Evolutionary conservation across 306 rosid species (phyloP), one percentile per base, ranked within the genome.

Genomic region (Quercus parvula): DNA sequence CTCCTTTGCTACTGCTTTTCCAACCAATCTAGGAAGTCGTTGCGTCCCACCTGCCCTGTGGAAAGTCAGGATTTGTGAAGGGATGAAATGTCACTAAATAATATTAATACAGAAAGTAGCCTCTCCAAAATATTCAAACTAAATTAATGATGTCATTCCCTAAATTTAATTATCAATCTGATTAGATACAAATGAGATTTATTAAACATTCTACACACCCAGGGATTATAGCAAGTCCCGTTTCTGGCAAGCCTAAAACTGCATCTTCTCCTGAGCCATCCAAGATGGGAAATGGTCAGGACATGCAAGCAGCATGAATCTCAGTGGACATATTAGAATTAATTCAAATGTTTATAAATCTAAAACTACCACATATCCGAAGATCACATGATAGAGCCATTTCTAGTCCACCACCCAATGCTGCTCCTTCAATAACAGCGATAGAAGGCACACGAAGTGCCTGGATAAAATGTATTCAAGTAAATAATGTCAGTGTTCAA

Each of bases 341-440:
- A 81, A 77, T 27, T 41, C 38, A 56, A 59, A 75, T 74, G 70
- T 58, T 67, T 33, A 49, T 68, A 28, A 62, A 46, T 31, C 51
- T 67, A 64, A 75, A 80, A 79, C 71, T 82, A 95, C 99, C 99
- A 88, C 98, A 95, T 81, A 95, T 91, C 79, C 99, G 91, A 78
- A 95, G 82, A 89, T 95, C 99, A 77, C 99, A 95, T 22, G 99
- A 91, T 70, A 95, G 76, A 84, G 97, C 98, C 91, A 95, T 85
- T 89, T 92, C 98, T 84, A 95, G 94, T 83, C 99, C 99, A 84
- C 99, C 98, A 57, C 99, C 99, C 77, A 92, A 80, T 30, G 99
- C 97, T 25, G 86, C 97, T 77, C 99, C 99, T 86, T 95, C 99
- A 80, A 95, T 87, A 77, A 87, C 92, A 51, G 98, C 97, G 77